These are phyloP conservation scores for Skeletonema costatum DNA, from an alignment of 108 stramenopile genomes.

Conservation along the genomic window DNA sequence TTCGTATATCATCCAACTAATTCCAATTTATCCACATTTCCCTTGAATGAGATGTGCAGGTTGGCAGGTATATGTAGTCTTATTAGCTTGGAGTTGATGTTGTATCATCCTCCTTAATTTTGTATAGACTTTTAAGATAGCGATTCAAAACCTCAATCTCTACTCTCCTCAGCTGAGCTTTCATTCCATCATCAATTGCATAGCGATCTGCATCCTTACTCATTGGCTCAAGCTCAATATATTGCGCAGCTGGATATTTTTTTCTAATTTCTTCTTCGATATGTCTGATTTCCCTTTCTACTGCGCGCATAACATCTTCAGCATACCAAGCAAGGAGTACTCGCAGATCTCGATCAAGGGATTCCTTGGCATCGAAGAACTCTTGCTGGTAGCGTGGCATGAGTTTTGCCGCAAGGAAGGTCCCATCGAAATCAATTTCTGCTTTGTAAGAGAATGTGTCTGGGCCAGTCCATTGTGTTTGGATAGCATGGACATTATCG, in stretches of 20 bases:
- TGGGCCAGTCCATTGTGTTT: slow-evolving; percentile 96
- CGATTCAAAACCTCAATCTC: slow-evolving; percentile 72
- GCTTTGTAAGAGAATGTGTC: slow-evolving; percentile 98
- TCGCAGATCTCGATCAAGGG: slow-evolving; percentile 80
- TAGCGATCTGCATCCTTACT: slow-evolving; percentile 78
- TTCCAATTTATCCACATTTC: too few species aligned
- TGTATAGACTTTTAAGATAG: slow-evolving; percentile 64
- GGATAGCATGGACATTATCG: slow-evolving; percentile 88
- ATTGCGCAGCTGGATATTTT: slow-evolving; percentile 93
- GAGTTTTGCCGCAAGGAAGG: slow-evolving; percentile 93
- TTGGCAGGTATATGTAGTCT: too few species aligned
- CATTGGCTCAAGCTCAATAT: slow-evolving; percentile 98
- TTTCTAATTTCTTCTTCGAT: slow-evolving; percentile 92
- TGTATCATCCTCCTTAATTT: slow-evolving; percentile 22
- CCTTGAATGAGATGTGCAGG: too few species aligned
- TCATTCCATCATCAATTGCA: slow-evolving; percentile 86
- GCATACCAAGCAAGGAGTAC: slow-evolving; percentile 94
- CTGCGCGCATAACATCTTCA: slow-evolving; percentile 96
- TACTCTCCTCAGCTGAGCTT: slow-evolving; percentile 64
- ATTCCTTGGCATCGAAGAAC: slow-evolving; percentile 58
- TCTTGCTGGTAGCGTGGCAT: slow-evolving; percentile 82
- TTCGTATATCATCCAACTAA: too few species aligned
- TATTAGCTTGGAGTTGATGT: background rate
- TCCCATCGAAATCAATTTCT: slow-evolving; percentile 99
- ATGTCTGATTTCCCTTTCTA: slow-evolving; percentile 93